Percentiles rank a stretch among this genome's conserved stretches.
These are phyloP conservation scores for Hordeum pubiflorum DNA, from an alignment of 202 grass and related monocot species.

Conservation along the genomic window DNA sequence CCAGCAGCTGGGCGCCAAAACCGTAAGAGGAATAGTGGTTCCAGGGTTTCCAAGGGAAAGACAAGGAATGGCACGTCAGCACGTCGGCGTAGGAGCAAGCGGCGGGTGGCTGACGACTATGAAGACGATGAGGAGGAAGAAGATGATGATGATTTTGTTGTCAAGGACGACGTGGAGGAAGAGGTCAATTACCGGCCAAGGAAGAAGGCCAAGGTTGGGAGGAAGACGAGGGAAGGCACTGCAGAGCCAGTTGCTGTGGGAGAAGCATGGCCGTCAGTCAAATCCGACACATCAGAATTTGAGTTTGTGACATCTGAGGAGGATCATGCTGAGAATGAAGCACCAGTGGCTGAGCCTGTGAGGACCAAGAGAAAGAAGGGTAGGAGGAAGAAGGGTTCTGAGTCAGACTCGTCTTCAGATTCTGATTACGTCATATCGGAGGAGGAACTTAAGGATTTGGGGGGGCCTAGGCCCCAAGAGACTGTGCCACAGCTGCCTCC, in stretches of 20 bases:
- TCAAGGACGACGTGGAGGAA: conserved; percentile 23
- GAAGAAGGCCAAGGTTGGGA: conserved; percentile 35
- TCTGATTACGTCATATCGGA: conserved; percentile 65
- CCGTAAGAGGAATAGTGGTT: conserved; percentile 18
- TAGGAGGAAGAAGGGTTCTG: conserved; percentile 36
- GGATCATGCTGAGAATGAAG: conserved; percentile 32
- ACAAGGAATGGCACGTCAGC: not conserved
- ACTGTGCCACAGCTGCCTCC: not conserved
- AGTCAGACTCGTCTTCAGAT: conserved; percentile 49
- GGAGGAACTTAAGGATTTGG: conserved; percentile 33
- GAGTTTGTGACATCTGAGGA: conserved; percentile 65
- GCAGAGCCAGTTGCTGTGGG: not conserved
- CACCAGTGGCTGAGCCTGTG: not conserved
- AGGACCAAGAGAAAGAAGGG: conserved; percentile 22
- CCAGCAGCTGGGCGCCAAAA: not conserved
- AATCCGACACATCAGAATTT: conserved; percentile 63
- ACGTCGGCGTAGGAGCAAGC: conserved; percentile 1
- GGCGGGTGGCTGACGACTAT: conserved; percentile 9
- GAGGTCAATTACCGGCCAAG: conserved; percentile 22
- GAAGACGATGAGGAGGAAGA: conserved; percentile 52
- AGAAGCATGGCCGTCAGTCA: conserved; percentile 15
- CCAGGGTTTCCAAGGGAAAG: conserved; percentile 39
- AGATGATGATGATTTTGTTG: conserved; percentile 55
- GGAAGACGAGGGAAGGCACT: not conserved
- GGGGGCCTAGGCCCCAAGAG: not conserved